Percentiles rank a stretch among this genome's conserved stretches.
Evolutionary conservation across 2,329 filamentous ascomycete genomes (phyloP).

Genomic region (Phyllosticta ampelicida): DNA sequence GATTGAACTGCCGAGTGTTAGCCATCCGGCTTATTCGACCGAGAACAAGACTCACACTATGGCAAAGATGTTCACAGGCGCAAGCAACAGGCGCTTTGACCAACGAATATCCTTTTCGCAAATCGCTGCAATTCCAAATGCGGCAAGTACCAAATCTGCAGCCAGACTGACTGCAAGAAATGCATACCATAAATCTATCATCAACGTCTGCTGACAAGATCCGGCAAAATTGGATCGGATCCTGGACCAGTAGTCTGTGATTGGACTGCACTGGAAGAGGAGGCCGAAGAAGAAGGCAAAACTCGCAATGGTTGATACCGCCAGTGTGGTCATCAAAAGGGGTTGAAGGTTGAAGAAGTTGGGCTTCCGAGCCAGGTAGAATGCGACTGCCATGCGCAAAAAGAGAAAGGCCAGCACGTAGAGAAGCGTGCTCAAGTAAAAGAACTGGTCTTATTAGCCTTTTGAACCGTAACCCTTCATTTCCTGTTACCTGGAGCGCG

Average conservation of each 20-base stretch:
- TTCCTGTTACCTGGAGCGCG: not conserved
- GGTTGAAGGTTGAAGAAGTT: not conserved
- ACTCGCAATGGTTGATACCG: not conserved
- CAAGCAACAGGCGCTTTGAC: not conserved
- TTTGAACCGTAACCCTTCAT: not conserved
- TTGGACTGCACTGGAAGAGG: not conserved
- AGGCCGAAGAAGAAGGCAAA: not conserved
- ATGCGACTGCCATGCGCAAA: not conserved
- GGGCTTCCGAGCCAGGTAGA: not conserved
- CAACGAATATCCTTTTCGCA: not conserved
- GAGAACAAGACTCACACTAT: not conserved
- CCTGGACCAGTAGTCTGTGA: conserved; percentile 3
- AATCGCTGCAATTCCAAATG: not conserved
- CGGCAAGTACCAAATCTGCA: not conserved
- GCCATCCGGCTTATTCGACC: not conserved
- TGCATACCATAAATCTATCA: not conserved
- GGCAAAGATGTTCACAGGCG: not conserved
- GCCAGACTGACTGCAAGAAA: not conserved
- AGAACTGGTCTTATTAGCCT: not conserved
- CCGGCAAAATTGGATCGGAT: not conserved
- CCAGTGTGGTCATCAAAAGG: not conserved
- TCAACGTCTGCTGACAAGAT: not conserved
- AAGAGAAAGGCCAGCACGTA: not conserved
- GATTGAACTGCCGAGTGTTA: not conserved
- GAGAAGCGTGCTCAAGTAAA: conserved; percentile 1